Base-by-base conservation (phyloP, 1,139 yeast species). In the Taphrina flavorubra region DNA sequence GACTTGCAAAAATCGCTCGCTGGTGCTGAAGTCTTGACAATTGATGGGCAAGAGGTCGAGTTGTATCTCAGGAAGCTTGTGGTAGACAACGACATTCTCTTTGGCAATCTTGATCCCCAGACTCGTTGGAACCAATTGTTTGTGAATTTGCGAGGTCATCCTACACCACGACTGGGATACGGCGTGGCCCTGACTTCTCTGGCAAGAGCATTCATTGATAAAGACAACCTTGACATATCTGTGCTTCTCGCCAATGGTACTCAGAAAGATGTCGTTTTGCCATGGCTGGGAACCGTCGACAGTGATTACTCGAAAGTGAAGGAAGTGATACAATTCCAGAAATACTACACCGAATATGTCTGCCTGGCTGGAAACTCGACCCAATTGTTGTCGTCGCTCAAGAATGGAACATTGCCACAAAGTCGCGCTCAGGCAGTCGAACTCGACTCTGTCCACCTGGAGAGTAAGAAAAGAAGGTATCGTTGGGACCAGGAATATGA, bases 111-210 rank as follows among this genome's bases (percentile, higher is more conserved):
- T 44, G 62, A 58, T 58, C 62, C 62, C 6, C 51, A 58, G 40
- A 58, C 62, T 13, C 51, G 62, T 8, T 58, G 46, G 47, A 58
- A 58, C 42, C 62, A 58, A 18, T 14, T 58, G 42, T 58, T 58
- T 58, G 62, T 58, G 4, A 58, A 58, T 25, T 39, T 58, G 37
- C n/a, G 62, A 31, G 62, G 62, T 44, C 53, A 42, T 44, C 62
- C 62, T n/a, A 58, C 62, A 8, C 62, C 62, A 13, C 37, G 62
- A 5, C 53, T 58, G 13, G 62, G 62, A 6, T 58, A 58, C 25
- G 62, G 62, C 11, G 62, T 58, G 11, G 62, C 62, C 10, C 31
- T 58, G 37, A 42, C 51, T 2, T 42, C 53, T 47, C 37, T 56
- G 14, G 10, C 60, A 13, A 14, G 62, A 25, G 51, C 53, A 31